Evolutionary conservation across 805 yeast genomes (phyloP).

Genomic region (Ogataea chonburiensis): DNA sequence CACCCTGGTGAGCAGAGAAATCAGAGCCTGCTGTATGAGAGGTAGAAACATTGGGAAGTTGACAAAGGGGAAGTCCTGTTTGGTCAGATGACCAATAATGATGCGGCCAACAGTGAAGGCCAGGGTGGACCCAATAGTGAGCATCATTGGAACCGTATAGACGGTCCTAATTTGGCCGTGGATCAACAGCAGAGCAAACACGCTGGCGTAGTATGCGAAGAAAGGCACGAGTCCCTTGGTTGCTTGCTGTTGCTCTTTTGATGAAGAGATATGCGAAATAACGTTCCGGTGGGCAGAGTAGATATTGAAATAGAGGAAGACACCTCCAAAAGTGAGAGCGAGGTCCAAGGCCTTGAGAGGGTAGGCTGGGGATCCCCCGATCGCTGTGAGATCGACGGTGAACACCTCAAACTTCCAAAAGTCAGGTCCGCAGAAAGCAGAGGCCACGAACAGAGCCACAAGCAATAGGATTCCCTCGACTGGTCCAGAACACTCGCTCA

Average conservation of each 20-base stretch:
- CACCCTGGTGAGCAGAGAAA: constrained; percentile 36
- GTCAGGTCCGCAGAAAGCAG: constrained; percentile 69
- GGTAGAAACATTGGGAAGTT: constrained; percentile 75
- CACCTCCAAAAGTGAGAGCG: constrained; percentile 50
- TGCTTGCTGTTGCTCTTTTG: constrained; percentile 38
- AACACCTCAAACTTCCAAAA: constrained; percentile 53
- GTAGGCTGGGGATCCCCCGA: constrained; percentile 30
- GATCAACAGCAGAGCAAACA: constrained; percentile 45
- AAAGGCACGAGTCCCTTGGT: constrained; percentile 66
- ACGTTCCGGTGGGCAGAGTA: constrained; percentile 66
- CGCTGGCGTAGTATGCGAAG: constrained; percentile 48
- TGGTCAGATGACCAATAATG: constrained; percentile 81
- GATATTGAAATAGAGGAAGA: constrained; percentile 62
- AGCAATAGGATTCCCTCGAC: constrained; percentile 87
- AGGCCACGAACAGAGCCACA: constrained; percentile 49
- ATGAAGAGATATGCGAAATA: constrained; percentile 36
- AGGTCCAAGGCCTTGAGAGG: constrained; percentile 41
- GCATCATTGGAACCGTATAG: constrained; percentile 53
- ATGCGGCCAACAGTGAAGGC: constrained; percentile 92
- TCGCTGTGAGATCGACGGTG: constrained; percentile 38
- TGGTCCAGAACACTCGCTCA: constrained; percentile 86
- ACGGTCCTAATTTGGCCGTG: constrained; percentile 51
- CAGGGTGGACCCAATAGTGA: constrained; percentile 70
- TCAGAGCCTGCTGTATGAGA: constrained; percentile 41
- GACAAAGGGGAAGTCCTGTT: constrained; percentile 69